Base-by-base conservation (phyloP, 176 grass and related monocot genomes). In the Carex kokanica region DNA sequence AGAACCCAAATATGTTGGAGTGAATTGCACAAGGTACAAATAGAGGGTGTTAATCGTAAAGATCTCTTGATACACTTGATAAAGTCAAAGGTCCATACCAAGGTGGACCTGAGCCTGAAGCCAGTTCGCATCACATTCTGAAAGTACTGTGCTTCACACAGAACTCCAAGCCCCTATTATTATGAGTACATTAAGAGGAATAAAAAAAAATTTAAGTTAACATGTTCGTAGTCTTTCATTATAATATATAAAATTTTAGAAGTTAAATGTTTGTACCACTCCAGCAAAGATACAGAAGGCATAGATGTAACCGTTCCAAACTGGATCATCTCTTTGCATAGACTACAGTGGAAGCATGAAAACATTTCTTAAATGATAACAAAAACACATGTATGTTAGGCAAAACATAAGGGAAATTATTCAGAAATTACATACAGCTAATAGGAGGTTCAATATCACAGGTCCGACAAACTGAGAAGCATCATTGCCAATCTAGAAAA, bases 101-200 rank as follows among this genome's bases (percentile, higher is more conserved):
- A 85, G 72, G 96, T 95, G 64, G 93, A 84, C 64, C 96, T 95
- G 79, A 99, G 64, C 78, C 96, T 95, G 86, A 91, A 99, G 80
- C 96, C 96, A 20, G 88, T 87, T 60, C 96, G 96, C 96, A 99
- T 99, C 54, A 95, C 96, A 85, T 99, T 99, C 78, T 95, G 96
- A 89, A 99, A 99, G 88, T 99, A 99, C 25, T 99, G 96, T 85
- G 93, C 96, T 91, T 99, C 96, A 81, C 52, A 47, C 79, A 99
- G 88, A 83, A 99, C 96, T 83, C 96, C 96, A 40, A 99, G 71
- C 23, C 85, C 84, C 93, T 99, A 88, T 68, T 73, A 82, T 85
- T 54, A 71, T 5, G 27, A 87, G 55, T n/a, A 81, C 38, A 31
- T 68, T 15, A 67, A 67, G 80, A 81, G 80, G 40, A 84, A 84